phyloP scores from a whole-genome alignment of 768 basidiomycete genomes.

The Psilocybe subaeruginosa region DNA sequence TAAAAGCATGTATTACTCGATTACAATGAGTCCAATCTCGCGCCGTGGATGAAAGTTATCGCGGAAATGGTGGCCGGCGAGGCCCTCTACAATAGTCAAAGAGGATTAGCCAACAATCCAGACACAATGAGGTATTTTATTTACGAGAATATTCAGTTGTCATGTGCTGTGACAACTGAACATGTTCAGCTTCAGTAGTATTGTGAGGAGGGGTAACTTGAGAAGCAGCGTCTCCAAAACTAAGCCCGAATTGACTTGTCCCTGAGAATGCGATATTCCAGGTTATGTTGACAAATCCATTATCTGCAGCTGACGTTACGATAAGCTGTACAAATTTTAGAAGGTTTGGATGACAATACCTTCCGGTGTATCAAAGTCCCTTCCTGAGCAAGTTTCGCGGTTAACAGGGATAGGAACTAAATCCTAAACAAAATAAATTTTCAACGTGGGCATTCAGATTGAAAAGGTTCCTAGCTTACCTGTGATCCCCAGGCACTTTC shows the following conservation, averaged over 20 bases:
- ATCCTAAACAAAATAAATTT: slow-evolving; percentile 25
- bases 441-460: too few species aligned
- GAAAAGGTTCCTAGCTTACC: neutral
- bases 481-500: neutral
- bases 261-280: slow-evolving; percentile 37
- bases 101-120: neutral
- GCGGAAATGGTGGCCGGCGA: slow-evolving; percentile 28
- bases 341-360: neutral
- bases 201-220: slow-evolving; percentile 3
- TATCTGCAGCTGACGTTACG: slow-evolving; percentile 9
- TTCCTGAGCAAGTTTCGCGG: slow-evolving; percentile 24
- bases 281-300: slow-evolving; percentile 30
- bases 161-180: neutral
- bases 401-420: slow-evolving; percentile 33
- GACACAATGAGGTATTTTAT: neutral
- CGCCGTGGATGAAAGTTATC: slow-evolving; percentile 17
- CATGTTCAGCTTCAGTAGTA: slow-evolving; percentile 12
- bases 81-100: slow-evolving; percentile 22
- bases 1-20: neutral
- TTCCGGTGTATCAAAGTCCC: neutral
- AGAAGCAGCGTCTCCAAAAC: slow-evolving; percentile 20
- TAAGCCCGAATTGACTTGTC: slow-evolving; percentile 24
- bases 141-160: neutral
- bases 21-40: slow-evolving; percentile 17
- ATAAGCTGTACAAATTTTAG: neutral